phyloP scores from a whole-genome alignment of 176 grass and related monocot genomes.

The Secale cereale region DNA sequence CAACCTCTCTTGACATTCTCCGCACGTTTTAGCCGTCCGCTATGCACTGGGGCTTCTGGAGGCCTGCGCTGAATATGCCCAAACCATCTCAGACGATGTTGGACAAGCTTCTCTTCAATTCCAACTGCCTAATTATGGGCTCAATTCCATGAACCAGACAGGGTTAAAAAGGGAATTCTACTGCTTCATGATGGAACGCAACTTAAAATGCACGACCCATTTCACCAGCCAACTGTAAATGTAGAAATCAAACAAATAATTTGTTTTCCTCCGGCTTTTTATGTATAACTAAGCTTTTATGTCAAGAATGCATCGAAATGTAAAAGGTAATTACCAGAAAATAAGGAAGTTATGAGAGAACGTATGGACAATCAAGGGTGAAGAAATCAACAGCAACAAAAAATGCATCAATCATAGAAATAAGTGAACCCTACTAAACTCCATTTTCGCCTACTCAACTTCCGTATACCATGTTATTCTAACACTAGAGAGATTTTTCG shows the following conservation, averaged over 20 bases:
- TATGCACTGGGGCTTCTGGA: too few relatives aligned
- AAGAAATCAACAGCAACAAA: conserved; percentile 5
- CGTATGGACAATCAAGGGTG: background rate
- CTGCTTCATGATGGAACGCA: background rate
- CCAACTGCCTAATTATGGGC: background rate
- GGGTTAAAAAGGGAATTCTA: background rate
- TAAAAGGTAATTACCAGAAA: background rate
- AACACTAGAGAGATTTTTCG: background rate
- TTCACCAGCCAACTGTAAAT: background rate
- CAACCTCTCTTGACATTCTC: too few relatives aligned
- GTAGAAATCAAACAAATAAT: background rate
- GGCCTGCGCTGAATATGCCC: too few relatives aligned
- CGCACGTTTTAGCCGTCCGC: too few relatives aligned
- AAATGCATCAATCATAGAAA: background rate
- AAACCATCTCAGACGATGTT: too few relatives aligned
- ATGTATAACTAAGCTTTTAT: background rate
- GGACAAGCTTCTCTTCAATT: too few relatives aligned
- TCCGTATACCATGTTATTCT: background rate
- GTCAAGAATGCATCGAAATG: background rate
- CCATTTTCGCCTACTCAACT: background rate
- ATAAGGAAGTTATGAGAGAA: background rate
- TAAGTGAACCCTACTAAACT: background rate
- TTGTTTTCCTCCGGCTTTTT: background rate
- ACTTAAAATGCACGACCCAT: background rate
- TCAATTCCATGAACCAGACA: background rate